Percentiles rank a stretch among this genome's conserved stretches.
phyloP scores from a whole-genome alignment of 352 stramenopile genomes.

The Globisporangium lucens region DNA sequence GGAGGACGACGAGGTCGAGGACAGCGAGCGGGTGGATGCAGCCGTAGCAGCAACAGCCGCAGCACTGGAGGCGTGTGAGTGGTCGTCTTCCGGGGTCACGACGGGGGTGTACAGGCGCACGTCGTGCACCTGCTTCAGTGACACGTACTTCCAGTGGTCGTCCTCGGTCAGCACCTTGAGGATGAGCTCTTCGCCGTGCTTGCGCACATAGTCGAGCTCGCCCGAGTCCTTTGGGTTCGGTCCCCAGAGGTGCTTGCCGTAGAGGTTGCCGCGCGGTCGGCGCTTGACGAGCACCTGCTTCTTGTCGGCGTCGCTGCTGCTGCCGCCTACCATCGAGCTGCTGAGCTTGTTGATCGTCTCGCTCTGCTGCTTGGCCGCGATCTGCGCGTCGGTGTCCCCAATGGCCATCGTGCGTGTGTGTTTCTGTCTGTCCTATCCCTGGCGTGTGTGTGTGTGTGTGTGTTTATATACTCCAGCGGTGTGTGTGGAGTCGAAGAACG shows the following conservation, averaged over 20 bases:
- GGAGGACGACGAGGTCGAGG: conserved; percentile 20
- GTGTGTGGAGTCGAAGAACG: background rate
- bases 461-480: background rate
- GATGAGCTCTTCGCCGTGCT: conserved; percentile 47
- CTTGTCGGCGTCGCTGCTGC: conserved; percentile 7
- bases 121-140: conserved; percentile 56
- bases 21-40: conserved; percentile 27
- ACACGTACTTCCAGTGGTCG: conserved; percentile 45
- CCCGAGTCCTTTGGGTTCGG: conserved; percentile 27
- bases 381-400: background rate
- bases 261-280: conserved; percentile 25
- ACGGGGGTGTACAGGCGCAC: conserved; percentile 66
- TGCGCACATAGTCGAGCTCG: conserved; percentile 51
- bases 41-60: conserved; percentile 7
- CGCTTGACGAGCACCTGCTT: conserved; percentile 11
- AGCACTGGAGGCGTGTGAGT: background rate
- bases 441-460: conserved; percentile 3
- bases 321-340: conserved; percentile 6
- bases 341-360: conserved; percentile 6
- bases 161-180: conserved; percentile 43
- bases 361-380: conserved; percentile 1
- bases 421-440: background rate
- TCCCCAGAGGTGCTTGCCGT: conserved; percentile 44
- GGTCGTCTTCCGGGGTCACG: conserved; percentile 16
- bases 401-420: conserved; percentile 4